phyloP scores from a whole-genome alignment of 2,329 filamentous ascomycete genomes.

The Clonostachys byssicola region DNA sequence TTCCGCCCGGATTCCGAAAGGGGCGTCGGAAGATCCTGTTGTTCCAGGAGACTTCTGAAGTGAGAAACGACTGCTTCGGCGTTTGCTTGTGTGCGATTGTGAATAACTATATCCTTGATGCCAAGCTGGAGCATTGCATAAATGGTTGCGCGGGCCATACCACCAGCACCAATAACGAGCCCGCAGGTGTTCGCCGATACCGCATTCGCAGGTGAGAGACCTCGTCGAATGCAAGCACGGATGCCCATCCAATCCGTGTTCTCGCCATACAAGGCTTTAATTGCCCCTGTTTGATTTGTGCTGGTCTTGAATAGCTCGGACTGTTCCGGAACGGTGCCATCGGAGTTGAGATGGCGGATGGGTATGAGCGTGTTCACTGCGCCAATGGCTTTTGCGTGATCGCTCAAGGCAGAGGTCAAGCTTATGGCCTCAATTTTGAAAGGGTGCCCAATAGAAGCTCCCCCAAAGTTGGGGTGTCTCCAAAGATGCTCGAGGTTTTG shows the following conservation, averaged over 20 bases:
- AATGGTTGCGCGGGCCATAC: slow-evolving; percentile 74
- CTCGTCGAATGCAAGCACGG: slow-evolving; percentile 65
- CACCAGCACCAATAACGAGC: slow-evolving; percentile 61
- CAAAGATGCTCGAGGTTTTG: not conserved
- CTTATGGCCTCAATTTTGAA: not conserved
- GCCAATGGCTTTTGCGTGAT: slow-evolving; percentile 70
- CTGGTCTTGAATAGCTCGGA: slow-evolving; percentile 23
- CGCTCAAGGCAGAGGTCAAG: slow-evolving; percentile 17
- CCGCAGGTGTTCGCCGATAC: slow-evolving; percentile 50
- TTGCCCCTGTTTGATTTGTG: slow-evolving; percentile 48
- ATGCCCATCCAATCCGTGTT: slow-evolving; percentile 83
- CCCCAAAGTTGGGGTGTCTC: not conserved
- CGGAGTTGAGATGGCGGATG: slow-evolving; percentile 53
- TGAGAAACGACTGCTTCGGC: slow-evolving; percentile 64
- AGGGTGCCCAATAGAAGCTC: not conserved
- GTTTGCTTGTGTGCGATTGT: slow-evolving; percentile 64
- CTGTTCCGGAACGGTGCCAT: slow-evolving; percentile 53
- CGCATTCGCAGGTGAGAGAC: slow-evolving; percentile 67
- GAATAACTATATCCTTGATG: slow-evolving; percentile 70
- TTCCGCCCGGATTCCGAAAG: not conserved
- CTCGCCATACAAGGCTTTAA: slow-evolving; percentile 69
- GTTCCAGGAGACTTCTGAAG: slow-evolving; percentile 54
- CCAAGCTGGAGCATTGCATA: slow-evolving; percentile 76
- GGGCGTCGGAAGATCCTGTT: slow-evolving; percentile 33
- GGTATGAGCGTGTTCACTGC: slow-evolving; percentile 75